Conservation (phyloP, 2,329 filamentous ascomycete species). For the Colletotrichum tanaceti region DNA sequence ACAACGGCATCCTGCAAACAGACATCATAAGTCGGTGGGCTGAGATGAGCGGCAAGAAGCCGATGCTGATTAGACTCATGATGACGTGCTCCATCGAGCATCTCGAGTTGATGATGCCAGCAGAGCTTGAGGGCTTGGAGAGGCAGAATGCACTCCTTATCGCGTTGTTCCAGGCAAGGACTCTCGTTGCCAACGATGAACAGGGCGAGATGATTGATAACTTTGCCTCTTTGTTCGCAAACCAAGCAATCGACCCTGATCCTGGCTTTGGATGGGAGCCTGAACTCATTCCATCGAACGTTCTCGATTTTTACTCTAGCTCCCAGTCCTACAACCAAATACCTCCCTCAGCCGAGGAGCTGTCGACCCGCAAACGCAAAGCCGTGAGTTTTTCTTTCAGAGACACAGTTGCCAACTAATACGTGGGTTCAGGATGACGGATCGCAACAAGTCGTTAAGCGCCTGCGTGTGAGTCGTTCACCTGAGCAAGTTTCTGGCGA, state of each 20-base stretch:
- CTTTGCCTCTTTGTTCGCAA: conserved; percentile 60
- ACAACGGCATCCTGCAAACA: conserved; percentile 60
- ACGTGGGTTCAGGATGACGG: conserved; percentile 18
- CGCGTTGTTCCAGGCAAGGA: conserved; percentile 48
- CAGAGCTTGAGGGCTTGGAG: conserved; percentile 55
- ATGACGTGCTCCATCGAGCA: conserved; percentile 67
- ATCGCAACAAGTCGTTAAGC: conserved; percentile 21
- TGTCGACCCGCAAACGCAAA: conserved; percentile 36
- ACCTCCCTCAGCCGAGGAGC: conserved; percentile 28
- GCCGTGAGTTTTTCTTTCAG: conserved; percentile 17
- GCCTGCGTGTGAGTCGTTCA: conserved; percentile 27
- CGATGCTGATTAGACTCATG: conserved; percentile 62
- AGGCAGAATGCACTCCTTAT: conserved; percentile 59
- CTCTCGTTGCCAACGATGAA: conserved; percentile 41
- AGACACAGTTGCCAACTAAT: not conserved
- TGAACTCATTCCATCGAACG: conserved; percentile 58
- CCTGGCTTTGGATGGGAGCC: conserved; percentile 60
- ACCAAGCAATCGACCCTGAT: conserved; percentile 56
- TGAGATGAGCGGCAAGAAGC: conserved; percentile 46
- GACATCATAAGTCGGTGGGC: conserved; percentile 37
- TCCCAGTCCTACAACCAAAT: conserved; percentile 48
- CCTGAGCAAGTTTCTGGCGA: conserved; percentile 15
- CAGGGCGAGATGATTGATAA: conserved; percentile 51
- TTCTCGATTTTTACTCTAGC: conserved; percentile 60
- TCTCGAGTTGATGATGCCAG: conserved; percentile 59